phyloP scores from a whole-genome alignment of 495 filamentous ascomycete species.

The Podospora pseudopauciseta region DNA sequence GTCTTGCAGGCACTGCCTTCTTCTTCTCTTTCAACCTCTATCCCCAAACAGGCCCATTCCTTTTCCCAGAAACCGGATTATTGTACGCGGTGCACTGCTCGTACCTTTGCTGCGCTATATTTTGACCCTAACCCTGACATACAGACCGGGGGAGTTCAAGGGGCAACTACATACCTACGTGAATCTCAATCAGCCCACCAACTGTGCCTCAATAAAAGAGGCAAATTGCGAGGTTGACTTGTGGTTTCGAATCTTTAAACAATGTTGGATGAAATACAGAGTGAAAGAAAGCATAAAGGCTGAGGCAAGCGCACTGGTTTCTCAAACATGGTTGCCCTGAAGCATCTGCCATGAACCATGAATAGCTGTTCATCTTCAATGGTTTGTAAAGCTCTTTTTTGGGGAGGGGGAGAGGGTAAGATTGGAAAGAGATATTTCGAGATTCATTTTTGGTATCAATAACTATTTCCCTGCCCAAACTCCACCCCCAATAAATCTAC shows the following conservation, averaged over 20 bases:
- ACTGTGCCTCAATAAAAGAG: not conserved
- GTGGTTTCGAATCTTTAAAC: not conserved
- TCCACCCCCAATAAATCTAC: not conserved
- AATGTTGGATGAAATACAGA: not conserved
- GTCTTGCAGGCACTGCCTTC: not conserved
- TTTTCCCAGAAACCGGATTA: not conserved
- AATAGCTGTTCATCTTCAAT: too few species aligned
- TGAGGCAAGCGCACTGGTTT: not conserved
- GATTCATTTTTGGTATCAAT: not conserved
- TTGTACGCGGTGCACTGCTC: too few species aligned
- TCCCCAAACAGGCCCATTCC: too few species aligned
- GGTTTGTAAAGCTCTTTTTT: too few species aligned
- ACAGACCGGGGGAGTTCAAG: not conserved
- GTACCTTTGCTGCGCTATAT: too few species aligned
- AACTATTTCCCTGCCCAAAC: not conserved
- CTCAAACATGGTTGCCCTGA: not conserved
- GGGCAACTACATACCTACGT: too few species aligned
- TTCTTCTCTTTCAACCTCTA: too few species aligned
- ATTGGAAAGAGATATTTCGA: not conserved
- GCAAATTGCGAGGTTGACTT: not conserved
- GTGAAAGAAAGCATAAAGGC: not conserved
- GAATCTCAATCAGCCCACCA: not conserved
- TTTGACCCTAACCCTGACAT: not conserved
- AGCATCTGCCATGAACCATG: not conserved
- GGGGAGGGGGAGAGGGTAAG: too few species aligned